A percentile compares a stretch with the other conserved stretches of the same genome.
These are phyloP conservation scores for Trichoderma koningiopsis DNA, from an alignment of 2,329 filamentous ascomycete species.

Conservation along the genomic window DNA sequence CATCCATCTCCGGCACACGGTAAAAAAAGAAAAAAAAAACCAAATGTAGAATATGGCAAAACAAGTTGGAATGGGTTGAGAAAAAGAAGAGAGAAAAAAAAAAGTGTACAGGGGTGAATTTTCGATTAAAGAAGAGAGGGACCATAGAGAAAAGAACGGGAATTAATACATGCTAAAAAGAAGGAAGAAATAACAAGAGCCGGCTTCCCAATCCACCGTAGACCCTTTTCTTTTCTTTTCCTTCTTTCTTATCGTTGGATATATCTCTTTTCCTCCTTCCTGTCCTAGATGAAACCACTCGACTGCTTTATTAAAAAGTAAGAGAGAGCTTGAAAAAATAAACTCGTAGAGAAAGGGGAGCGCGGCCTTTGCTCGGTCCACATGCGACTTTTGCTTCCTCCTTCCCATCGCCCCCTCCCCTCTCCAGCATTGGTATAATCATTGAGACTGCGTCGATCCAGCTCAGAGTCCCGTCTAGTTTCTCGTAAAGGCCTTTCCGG, in stretches of 20 bases:
- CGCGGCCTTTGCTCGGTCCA: slow-evolving; percentile 11
- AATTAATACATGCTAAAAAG: slow-evolving; percentile 53
- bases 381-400: slow-evolving; percentile 13
- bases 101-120: slow-evolving; percentile 14
- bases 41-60: neutral
- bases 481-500: slow-evolving; percentile 22
- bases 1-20: neutral
- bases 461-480: slow-evolving; percentile 24
- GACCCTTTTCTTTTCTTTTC: slow-evolving; percentile 31
- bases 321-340: slow-evolving; percentile 13
- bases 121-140: slow-evolving; percentile 29
- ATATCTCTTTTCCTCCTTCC: slow-evolving; percentile 16
- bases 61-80: neutral
- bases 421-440: slow-evolving; percentile 24
- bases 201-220: slow-evolving; percentile 31
- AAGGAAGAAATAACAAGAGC: slow-evolving; percentile 33
- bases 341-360: slow-evolving; percentile 19
- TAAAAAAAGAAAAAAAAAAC: neutral
- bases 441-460: slow-evolving; percentile 23
- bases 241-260: slow-evolving; percentile 20
- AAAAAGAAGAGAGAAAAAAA: neutral
- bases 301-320: slow-evolving; percentile 26
- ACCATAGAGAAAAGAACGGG: slow-evolving; percentile 42
- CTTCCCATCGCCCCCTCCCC: slow-evolving; percentile 10
- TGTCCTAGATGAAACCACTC: slow-evolving; percentile 21